A percentile compares a stretch with the other conserved stretches of the same genome.
Conservation (phyloP, 768 basidiomycete species). For the Boletus coccyginus region DNA sequence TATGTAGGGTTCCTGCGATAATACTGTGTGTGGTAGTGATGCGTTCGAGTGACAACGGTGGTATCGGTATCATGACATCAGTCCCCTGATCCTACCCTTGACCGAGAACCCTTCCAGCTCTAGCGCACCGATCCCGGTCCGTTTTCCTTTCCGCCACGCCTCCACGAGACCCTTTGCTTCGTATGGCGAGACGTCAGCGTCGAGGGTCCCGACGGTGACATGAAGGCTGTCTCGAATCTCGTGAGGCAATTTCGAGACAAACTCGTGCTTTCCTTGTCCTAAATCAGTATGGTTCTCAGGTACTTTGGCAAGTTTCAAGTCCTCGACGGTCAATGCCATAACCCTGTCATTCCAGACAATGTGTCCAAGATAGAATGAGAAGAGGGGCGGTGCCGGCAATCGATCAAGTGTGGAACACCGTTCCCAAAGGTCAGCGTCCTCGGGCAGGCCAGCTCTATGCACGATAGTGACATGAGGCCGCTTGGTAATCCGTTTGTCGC, state of each 20-base stretch:
- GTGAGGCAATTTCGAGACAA: conserved; percentile 46
- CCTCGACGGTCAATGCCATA: conserved; percentile 76
- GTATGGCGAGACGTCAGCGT: conserved; percentile 50
- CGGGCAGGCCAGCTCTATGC: conserved; percentile 54
- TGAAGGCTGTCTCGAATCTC: conserved; percentile 59
- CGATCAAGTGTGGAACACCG: conserved; percentile 17
- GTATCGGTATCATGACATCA: conserved; percentile 11
- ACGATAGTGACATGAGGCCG: conserved; percentile 87
- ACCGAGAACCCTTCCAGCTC: conserved; percentile 26
- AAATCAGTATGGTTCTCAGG: conserved; percentile 26
- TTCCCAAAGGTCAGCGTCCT: conserved; percentile 44
- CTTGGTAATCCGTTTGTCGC: conserved; percentile 44
- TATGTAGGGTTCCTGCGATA: neutral
- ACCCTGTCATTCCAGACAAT: conserved; percentile 76
- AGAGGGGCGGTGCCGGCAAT: conserved; percentile 44
- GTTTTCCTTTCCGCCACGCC: conserved; percentile 42
- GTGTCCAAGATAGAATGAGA: conserved; percentile 56
- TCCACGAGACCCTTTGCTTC: conserved; percentile 71
- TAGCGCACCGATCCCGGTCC: conserved; percentile 27
- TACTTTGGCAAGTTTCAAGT: conserved; percentile 41
- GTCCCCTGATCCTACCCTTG: conserved; percentile 33
- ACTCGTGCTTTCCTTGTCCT: conserved; percentile 40
- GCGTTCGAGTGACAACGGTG: neutral
- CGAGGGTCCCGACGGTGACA: conserved; percentile 80
- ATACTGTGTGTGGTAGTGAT: no score